These are phyloP conservation scores for Penicillium janthinellum DNA, from an alignment of 2,329 filamentous ascomycete species.

Conservation along the genomic window DNA sequence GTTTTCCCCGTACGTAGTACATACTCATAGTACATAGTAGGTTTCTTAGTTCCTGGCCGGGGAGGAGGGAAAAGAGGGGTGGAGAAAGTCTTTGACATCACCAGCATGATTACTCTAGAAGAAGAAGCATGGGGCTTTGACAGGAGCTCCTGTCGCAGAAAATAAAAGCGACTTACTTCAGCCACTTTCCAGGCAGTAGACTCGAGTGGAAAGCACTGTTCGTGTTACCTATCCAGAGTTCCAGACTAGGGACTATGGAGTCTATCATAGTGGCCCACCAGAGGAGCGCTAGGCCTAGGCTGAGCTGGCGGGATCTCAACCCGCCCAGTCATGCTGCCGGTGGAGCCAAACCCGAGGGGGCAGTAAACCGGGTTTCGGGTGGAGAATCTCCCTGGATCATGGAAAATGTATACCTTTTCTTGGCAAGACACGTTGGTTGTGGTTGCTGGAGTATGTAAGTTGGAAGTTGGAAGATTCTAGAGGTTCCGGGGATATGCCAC, in stretches of 20 bases:
- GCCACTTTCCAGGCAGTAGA: too few relatives aligned
- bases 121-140: background rate
- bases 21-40: background rate
- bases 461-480: too few relatives aligned
- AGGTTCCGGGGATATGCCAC: too few relatives aligned
- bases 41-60: background rate
- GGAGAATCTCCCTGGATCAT: background rate
- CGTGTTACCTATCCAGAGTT: background rate
- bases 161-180: background rate
- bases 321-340: slow-evolving; percentile 18
- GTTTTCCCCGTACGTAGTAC: background rate
- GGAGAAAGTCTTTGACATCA: slow-evolving; percentile 4
- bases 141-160: background rate
- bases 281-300: background rate
- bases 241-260: background rate
- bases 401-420: slow-evolving; percentile 2
- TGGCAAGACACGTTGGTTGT: background rate
- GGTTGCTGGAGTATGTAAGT: background rate
- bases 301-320: slow-evolving; percentile 16
- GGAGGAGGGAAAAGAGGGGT: background rate
- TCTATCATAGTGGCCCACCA: background rate
- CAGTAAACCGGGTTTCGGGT: slow-evolving; percentile 18
- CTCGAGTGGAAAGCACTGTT: too few relatives aligned
- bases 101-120: background rate
- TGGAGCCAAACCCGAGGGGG: background rate